Percentiles rank a stretch among this genome's conserved stretches.
Conservation (phyloP, 768 basidiomycete genomes). For the Termitomyces sp. region DNA sequence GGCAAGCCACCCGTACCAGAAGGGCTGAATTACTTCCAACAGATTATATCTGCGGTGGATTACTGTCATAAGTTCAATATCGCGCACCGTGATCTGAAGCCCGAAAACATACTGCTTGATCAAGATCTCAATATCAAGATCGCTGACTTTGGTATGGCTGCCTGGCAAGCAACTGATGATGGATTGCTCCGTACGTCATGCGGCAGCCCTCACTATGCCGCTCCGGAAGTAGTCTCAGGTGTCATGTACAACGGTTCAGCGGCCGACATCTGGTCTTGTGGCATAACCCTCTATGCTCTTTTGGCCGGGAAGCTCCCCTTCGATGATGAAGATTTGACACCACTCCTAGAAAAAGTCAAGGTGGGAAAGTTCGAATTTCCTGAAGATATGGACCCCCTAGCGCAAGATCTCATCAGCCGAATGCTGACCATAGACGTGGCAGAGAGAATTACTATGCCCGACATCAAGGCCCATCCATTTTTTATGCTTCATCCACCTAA, state of each 20-base stretch:
- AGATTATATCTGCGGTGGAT: constrained; percentile 87
- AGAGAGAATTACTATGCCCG: constrained; percentile 77
- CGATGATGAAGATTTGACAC: constrained; percentile 79
- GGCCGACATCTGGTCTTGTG: constrained; percentile 98
- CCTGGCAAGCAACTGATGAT: constrained; percentile 67
- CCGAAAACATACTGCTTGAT: constrained; percentile 90
- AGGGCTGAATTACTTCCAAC: constrained; percentile 85
- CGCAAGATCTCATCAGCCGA: constrained; percentile 70
- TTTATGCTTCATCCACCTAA: constrained; percentile 54
- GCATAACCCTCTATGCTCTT: constrained; percentile 89
- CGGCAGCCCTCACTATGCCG: constrained; percentile 93
- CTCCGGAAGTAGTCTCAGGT: constrained; percentile 87
- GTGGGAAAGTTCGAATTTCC: constrained; percentile 74
- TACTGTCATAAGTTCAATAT: constrained; percentile 96
- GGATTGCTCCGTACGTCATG: constrained; percentile 76
- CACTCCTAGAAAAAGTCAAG: constrained; percentile 80
- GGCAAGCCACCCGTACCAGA: constrained; percentile 69
- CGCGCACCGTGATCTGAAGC: constrained; percentile 91
- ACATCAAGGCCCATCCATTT: constrained; percentile 81
- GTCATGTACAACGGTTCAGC: constrained; percentile 78
- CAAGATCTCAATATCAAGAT: constrained; percentile 85
- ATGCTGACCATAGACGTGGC: constrained; percentile 80
- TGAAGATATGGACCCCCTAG: constrained; percentile 57
- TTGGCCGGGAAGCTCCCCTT: constrained; percentile 87
- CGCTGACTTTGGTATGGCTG: constrained; percentile 97